phyloP scores from a whole-genome alignment of 805 yeast genomes.

The Saccharomyces paradoxus region DNA sequence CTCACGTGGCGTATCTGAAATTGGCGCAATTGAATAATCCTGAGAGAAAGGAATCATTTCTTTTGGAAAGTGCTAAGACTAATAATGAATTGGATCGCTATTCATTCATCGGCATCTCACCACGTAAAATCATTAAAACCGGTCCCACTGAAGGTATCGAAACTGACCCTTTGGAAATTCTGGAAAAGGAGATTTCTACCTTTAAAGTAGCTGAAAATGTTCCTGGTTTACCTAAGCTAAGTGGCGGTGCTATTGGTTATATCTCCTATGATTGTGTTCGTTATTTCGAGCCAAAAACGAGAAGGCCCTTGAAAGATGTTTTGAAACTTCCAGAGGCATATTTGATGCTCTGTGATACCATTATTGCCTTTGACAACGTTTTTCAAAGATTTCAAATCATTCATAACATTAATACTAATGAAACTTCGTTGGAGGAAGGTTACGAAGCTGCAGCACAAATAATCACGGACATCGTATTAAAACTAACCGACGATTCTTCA shows the following conservation, averaged over 20 bases:
- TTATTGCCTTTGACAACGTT: conserved; percentile 90
- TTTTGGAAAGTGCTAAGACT: conserved; percentile 81
- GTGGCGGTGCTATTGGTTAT: conserved; percentile 97
- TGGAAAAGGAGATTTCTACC: conserved; percentile 64
- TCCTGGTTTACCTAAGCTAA: conserved; percentile 73
- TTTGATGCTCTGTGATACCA: conserved; percentile 82
- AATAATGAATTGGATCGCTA: conserved; percentile 87
- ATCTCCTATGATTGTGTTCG: conserved; percentile 94
- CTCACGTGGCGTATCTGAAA: conserved; percentile 83
- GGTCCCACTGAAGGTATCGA: conserved; percentile 47
- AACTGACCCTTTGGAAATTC: conserved; percentile 68
- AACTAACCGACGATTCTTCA: conserved; percentile 37
- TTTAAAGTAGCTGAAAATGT: conserved; percentile 59
- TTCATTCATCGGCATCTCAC: conserved; percentile 83
- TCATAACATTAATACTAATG: conserved; percentile 55
- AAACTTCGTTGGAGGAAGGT: conserved; percentile 32
- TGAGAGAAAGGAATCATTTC: conserved; percentile 58
- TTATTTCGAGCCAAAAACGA: conserved; percentile 91
- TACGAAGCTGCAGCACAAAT: conserved; percentile 47
- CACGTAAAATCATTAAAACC: conserved; percentile 73
- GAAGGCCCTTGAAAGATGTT: conserved; percentile 64
- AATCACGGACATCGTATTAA: conserved; percentile 48
- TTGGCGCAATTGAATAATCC: conserved; percentile 54
- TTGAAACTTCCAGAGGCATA: conserved; percentile 85
- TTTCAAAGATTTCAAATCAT: conserved; percentile 88